Conservation (phyloP, 768 basidiomycete species). For the Boletus sensibilis region DNA sequence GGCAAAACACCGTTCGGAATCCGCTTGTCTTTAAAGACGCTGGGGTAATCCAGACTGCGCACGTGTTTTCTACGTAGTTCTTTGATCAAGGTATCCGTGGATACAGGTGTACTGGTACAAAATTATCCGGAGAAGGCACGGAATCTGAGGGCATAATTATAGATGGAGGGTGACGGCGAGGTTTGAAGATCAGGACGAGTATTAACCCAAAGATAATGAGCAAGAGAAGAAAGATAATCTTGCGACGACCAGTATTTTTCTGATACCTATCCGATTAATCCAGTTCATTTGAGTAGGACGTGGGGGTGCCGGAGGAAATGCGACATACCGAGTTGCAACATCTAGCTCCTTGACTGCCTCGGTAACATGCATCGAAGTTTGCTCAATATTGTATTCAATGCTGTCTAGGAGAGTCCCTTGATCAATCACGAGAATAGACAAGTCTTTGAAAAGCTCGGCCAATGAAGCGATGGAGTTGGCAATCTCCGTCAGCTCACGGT, state of each 20-base stretch:
- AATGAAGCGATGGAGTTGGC: slow-evolving; percentile 88
- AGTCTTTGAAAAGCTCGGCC: slow-evolving; percentile 95
- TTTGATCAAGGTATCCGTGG: slow-evolving; percentile 32
- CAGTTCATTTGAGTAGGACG: not conserved
- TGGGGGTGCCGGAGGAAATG: not conserved
- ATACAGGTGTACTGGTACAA: slow-evolving; percentile 33
- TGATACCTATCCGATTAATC: slow-evolving; percentile 65
- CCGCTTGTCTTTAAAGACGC: slow-evolving; percentile 4
- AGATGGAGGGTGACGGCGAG: slow-evolving; percentile 51
- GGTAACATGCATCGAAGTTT: slow-evolving; percentile 76
- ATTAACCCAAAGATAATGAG: slow-evolving; percentile 88
- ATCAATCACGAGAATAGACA: slow-evolving; percentile 91
- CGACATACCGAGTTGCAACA: slow-evolving; percentile 71
- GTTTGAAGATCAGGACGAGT: slow-evolving; percentile 90
- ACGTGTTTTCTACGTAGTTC: slow-evolving; percentile 17
- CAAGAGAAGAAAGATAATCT: slow-evolving; percentile 89
- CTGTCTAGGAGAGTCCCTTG: slow-evolving; percentile 97
- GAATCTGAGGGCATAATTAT: slow-evolving; percentile 30
- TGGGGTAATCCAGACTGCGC: slow-evolving; percentile 5
- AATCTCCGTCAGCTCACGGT: slow-evolving; percentile 81
- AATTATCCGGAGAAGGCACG: slow-evolving; percentile 24
- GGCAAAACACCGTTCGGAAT: slow-evolving; percentile 2
- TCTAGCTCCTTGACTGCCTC: slow-evolving; percentile 85
- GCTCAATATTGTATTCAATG: slow-evolving; percentile 96
- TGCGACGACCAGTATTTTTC: slow-evolving; percentile 87